Base-by-base conservation (phyloP, 2,329 filamentous ascomycete genomes). In the Cytospora schulzeri region DNA sequence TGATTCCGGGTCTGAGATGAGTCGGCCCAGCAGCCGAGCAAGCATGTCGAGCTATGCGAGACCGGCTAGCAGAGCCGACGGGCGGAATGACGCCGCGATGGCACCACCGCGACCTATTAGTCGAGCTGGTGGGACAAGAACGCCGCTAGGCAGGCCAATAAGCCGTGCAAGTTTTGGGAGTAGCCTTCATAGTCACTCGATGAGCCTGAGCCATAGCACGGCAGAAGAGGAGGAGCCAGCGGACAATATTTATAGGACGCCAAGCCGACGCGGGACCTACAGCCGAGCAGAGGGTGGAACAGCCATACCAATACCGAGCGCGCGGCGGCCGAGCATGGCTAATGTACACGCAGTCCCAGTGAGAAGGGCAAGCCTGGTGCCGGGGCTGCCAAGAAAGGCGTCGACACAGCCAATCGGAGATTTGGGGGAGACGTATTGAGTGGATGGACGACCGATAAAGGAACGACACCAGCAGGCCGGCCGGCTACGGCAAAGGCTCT, bases 1-100 rank as follows among this genome's bases (percentile, higher is more conserved):
- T 57, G 71, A 72, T 33, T 76, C 73, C 14, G 74, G 76, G 41
- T 71, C 75, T 19, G 76, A 80, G 24, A 78, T 83, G 68, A 89
- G 87, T 69, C 87, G 91, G 38, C 91, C 91, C 19, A 90, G 87
- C 77, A 93, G 91, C 71, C 87, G 91, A 68, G 86, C 89, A 70
- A 91, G 88, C 73, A 77, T 81, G 63, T 81, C 84, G 60, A 83
- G 81, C 57, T 83, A 82, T 64, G 82, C 81, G 52, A 79, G 85
- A 52, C 84, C 85, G 1, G 74, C 78, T 3, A 87, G 85, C 65
- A 79, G 85, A 66, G 79, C 78, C 22, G 84, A 86, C 38, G 69
- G 71, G 63, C 31, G 65, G 35, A 66, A 68, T 33, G 68, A 68
- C 51, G 67, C 68, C 48, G 81, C 83, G 76, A 83, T 77, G 75